phyloP scores from a whole-genome alignment of 2,329 filamentous ascomycete species.

The Aureobasidium sp. region DNA sequence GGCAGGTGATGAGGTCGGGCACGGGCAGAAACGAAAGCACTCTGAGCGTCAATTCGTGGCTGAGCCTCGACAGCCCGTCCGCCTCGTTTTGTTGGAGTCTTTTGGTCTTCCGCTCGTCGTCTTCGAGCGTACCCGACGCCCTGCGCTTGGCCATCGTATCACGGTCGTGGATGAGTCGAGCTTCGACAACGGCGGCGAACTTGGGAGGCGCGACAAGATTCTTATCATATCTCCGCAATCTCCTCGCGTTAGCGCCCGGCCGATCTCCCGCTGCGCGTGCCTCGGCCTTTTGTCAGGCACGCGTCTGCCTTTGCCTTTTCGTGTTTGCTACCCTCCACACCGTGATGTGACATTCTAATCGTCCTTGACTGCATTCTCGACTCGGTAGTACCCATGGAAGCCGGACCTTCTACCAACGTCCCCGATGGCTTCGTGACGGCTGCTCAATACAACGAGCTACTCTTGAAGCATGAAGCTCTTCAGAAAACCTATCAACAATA shows the following conservation, averaged over 20 bases:
- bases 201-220: neutral
- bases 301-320: constrained; percentile 9
- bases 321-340: neutral
- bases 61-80: constrained; percentile 65
- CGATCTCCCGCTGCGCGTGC: constrained; percentile 10
- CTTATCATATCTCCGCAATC: neutral
- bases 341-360: neutral
- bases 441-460: constrained; percentile 5
- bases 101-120: constrained; percentile 8
- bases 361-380: no score
- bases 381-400: neutral
- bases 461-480: constrained; percentile 6
- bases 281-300: neutral
- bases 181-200: neutral
- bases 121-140: constrained; percentile 11
- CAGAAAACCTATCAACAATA: constrained; percentile 7
- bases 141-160: constrained; percentile 14
- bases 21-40: constrained; percentile 72
- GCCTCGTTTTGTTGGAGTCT: constrained; percentile 10
- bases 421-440: neutral
- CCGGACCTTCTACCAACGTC: neutral
- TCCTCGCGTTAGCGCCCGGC: neutral
- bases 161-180: neutral
- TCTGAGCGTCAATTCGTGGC: constrained; percentile 80
- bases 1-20: constrained; percentile 55